Evolutionary conservation across 345 rosid species (phyloP).

Genomic region (Salix caprea): DNA sequence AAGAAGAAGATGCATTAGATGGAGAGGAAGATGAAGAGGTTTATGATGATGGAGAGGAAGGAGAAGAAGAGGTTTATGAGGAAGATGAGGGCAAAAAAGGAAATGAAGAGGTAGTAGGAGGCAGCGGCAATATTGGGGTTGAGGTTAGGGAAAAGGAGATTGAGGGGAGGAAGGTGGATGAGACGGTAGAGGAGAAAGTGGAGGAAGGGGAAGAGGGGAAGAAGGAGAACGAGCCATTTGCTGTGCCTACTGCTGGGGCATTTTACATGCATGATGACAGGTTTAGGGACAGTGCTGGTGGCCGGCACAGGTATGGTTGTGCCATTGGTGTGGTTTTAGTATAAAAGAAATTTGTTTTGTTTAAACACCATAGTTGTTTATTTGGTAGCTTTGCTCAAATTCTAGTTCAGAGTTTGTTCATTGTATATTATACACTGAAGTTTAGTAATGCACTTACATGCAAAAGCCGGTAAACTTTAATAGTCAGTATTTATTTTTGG

Average conservation of each 20-base stretch:
- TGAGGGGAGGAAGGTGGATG: constrained; percentile 28
- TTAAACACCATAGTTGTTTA: background rate
- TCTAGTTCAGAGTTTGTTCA: background rate
- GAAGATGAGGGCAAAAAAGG: constrained; percentile 39
- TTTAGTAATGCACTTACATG: background rate
- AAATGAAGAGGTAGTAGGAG: constrained; percentile 23
- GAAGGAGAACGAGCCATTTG: constrained; percentile 75
- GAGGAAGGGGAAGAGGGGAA: constrained; percentile 46
- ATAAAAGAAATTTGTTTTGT: background rate
- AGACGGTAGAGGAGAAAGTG: constrained; percentile 20
- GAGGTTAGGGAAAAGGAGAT: constrained; percentile 23
- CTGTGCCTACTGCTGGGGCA: constrained; percentile 96
- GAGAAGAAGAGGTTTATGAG: constrained; percentile 28
- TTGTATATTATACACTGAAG: background rate
- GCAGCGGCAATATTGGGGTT: background rate
- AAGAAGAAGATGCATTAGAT: constrained; percentile 24
- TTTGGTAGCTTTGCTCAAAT: background rate
- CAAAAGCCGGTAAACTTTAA: background rate
- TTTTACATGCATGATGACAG: constrained; percentile 98
- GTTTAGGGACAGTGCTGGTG: constrained; percentile 59
- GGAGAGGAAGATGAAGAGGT: constrained; percentile 32
- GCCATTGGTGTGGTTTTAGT: background rate
- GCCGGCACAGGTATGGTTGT: constrained; percentile 50
- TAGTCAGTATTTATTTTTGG: background rate
- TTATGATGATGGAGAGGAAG: constrained; percentile 32